Evolutionary conservation across 129 eudicot species (phyloP).

Genomic region (Oenanthe sinensis): DNA sequence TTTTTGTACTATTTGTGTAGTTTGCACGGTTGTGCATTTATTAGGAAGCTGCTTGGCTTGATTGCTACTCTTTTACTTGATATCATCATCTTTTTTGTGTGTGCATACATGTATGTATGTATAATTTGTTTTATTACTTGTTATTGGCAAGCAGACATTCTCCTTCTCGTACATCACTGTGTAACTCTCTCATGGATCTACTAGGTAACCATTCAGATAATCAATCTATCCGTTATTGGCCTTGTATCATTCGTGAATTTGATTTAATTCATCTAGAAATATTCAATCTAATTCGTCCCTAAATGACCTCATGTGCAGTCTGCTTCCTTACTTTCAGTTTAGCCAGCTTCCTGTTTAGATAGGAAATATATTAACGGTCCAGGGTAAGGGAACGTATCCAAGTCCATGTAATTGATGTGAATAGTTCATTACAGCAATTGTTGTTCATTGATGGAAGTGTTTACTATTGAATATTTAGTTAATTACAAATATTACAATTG

Average conservation of each 20-base stretch:
- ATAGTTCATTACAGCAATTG: neutral
- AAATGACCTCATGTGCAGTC: neutral
- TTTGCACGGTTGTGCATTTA: neutral
- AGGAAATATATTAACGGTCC: neutral
- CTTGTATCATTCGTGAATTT: neutral
- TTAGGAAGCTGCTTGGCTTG: neutral
- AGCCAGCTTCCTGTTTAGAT: slow-evolving; percentile 2
- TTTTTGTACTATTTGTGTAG: neutral
- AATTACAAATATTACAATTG: neutral
- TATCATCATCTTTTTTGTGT: neutral
- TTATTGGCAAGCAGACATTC: slow-evolving; percentile 10
- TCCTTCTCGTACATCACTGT: neutral
- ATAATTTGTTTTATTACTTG: neutral
- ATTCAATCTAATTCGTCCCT: neutral
- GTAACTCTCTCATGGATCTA: slow-evolving; percentile 9
- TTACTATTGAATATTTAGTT: neutral
- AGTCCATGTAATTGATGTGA: neutral
- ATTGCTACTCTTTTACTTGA: neutral
- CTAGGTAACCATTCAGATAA: slow-evolving; percentile 6
- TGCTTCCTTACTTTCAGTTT: neutral
- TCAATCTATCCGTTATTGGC: neutral
- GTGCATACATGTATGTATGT: neutral
- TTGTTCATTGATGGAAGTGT: neutral
- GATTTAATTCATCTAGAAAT: neutral
- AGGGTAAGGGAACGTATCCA: neutral